A percentile compares a stretch with the other conserved stretches of the same genome.
Evolutionary conservation across 805 yeast species (phyloP).

Genomic region (Yarrowia sp.): DNA sequence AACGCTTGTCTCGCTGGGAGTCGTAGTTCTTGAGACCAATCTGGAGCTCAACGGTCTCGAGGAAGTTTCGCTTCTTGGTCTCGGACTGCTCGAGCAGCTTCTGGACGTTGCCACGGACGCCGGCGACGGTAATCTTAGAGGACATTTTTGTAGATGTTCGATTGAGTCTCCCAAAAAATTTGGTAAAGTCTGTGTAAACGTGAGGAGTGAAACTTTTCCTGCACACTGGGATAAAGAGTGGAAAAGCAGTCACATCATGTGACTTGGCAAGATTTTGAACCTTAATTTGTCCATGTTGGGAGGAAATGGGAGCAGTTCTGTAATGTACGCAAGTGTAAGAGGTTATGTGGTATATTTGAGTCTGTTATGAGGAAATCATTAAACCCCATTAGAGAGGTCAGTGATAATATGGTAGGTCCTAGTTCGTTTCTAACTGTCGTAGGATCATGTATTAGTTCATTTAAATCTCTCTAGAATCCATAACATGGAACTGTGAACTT

Average conservation of each 20-base stretch:
- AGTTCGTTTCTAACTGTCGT: too few species aligned
- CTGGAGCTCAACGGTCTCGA: constrained; percentile 99
- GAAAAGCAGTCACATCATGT: constrained; percentile 24
- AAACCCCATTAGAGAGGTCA: too few species aligned
- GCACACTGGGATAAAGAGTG: neutral
- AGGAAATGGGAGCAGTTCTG: too few species aligned
- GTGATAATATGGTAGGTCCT: too few species aligned
- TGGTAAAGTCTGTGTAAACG: constrained; percentile 24
- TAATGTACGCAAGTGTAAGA: neutral
- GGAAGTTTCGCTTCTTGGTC: constrained; percentile 99
- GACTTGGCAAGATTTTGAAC: neutral
- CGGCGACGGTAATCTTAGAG: constrained; percentile 78
- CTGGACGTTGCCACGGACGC: constrained; percentile 95
- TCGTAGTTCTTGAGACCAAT: constrained; percentile 99
- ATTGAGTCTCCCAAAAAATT: constrained; percentile 22
- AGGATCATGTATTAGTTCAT: too few species aligned
- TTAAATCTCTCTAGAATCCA: too few species aligned
- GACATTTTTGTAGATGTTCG: constrained; percentile 34
- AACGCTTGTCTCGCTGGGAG: constrained; percentile 99
- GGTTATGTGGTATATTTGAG: neutral
- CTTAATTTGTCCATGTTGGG: too few species aligned
- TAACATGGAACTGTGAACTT: too few species aligned
- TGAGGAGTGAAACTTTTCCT: constrained; percentile 22
- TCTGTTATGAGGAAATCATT: too few species aligned
- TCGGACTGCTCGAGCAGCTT: constrained; percentile 83